A percentile compares a stretch with the other conserved stretches of the same genome.
Evolutionary conservation across 2,329 filamentous ascomycete genomes (phyloP).

Genomic region (Dothideomycetes sp.): DNA sequence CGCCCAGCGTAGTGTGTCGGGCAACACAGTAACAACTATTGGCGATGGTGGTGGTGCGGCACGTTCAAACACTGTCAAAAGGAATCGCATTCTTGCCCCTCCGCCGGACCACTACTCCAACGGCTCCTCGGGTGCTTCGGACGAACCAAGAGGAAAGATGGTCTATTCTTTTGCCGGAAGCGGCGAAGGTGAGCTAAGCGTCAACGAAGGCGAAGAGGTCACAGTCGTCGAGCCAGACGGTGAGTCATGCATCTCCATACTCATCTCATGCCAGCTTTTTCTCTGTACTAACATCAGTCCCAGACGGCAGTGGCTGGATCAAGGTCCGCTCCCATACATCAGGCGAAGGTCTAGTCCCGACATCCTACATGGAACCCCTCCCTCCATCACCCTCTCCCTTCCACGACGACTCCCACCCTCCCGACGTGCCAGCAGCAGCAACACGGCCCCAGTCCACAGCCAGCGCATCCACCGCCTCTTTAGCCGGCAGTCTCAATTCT

Average conservation of each 20-base stretch:
- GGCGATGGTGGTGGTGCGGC: slow-evolving; percentile 23
- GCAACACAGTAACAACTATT: slow-evolving; percentile 39
- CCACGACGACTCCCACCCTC: slow-evolving; percentile 9
- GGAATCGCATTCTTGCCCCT: slow-evolving; percentile 70
- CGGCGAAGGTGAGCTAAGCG: slow-evolving; percentile 69
- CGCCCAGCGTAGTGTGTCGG: slow-evolving; percentile 64
- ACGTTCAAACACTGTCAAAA: slow-evolving; percentile 27
- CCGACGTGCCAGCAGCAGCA: too few relatives aligned
- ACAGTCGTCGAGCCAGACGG: slow-evolving; percentile 75
- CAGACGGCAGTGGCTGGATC: slow-evolving; percentile 87
- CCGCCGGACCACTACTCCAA: slow-evolving; percentile 75
- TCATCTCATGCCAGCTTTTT: background rate
- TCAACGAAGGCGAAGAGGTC: slow-evolving; percentile 70
- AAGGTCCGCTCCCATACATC: slow-evolving; percentile 55
- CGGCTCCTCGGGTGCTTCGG: slow-evolving; percentile 24
- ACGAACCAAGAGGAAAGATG: slow-evolving; percentile 72
- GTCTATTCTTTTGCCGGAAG: slow-evolving; percentile 74
- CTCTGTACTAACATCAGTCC: slow-evolving; percentile 12
- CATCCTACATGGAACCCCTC: slow-evolving; percentile 67
- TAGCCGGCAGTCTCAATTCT: slow-evolving; percentile 39
- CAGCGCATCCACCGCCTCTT: slow-evolving; percentile 51
- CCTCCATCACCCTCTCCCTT: slow-evolving; percentile 17
- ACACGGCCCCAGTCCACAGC: slow-evolving; percentile 10
- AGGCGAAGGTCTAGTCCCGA: slow-evolving; percentile 76
- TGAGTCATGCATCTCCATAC: slow-evolving; percentile 36